A percentile compares a stretch with the other conserved stretches of the same genome.
These are phyloP conservation scores for Gynandropsis gynandra DNA, from an alignment of 345 rosid species.

Conservation along the genomic window DNA sequence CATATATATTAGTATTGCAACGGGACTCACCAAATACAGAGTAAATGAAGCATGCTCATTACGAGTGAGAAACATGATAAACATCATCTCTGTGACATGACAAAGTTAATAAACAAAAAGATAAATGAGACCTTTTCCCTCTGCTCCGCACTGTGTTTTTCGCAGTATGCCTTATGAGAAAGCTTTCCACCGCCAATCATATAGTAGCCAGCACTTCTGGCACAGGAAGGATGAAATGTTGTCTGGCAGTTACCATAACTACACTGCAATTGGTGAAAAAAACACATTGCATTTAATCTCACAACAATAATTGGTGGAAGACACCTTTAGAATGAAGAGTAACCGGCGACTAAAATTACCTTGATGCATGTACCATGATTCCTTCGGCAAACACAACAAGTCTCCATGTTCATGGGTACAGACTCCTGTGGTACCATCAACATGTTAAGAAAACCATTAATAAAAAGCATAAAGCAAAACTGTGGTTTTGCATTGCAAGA, in stretches of 20 bases:
- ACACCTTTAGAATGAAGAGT: slow-evolving; percentile 12
- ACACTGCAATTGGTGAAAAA: slow-evolving; percentile 56
- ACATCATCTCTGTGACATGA: not conserved
- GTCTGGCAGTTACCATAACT: slow-evolving; percentile 85
- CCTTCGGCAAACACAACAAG: slow-evolving; percentile 64
- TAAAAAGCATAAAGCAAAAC: slow-evolving; percentile 5
- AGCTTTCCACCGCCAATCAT: slow-evolving; percentile 71
- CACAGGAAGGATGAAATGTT: slow-evolving; percentile 90
- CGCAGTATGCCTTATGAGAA: slow-evolving; percentile 91
- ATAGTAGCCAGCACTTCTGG: slow-evolving; percentile 73
- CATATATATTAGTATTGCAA: no score
- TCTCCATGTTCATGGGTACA: slow-evolving; percentile 41
- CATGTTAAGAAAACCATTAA: slow-evolving; percentile 5
- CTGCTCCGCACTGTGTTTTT: slow-evolving; percentile 83
- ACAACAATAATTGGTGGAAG: slow-evolving; percentile 6
- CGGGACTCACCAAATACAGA: no score
- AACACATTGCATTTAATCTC: slow-evolving; percentile 16
- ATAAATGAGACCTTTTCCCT: slow-evolving; percentile 55
- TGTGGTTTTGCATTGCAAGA: slow-evolving; percentile 4
- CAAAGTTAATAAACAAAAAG: slow-evolving; percentile 10
- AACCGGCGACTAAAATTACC: slow-evolving; percentile 36
- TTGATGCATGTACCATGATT: slow-evolving; percentile 67
- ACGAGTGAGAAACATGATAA: no score
- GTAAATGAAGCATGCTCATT: no score
- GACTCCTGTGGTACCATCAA: slow-evolving; percentile 47